These are phyloP conservation scores for Agrocybe chaxingu DNA, from an alignment of 768 basidiomycete genomes.

Conservation along the genomic window DNA sequence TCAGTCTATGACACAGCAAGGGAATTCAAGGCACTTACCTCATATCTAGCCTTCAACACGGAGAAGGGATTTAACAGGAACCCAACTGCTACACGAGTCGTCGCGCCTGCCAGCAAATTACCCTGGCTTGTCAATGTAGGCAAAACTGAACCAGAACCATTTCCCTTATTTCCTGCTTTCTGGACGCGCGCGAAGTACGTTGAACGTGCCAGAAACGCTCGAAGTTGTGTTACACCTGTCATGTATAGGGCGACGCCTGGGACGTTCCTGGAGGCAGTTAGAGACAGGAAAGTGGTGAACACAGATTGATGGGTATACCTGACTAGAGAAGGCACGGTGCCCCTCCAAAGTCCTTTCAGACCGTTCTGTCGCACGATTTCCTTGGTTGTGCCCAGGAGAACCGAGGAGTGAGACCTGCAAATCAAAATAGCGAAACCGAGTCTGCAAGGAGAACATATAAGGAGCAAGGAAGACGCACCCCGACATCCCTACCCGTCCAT, in stretches of 20 bases:
- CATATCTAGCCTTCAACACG: slow-evolving; percentile 88
- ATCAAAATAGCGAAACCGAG: background rate
- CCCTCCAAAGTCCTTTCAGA: slow-evolving; percentile 78
- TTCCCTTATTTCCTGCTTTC: slow-evolving; percentile 22
- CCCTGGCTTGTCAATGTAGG: slow-evolving; percentile 73
- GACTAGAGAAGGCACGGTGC: slow-evolving; percentile 75
- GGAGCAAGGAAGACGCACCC: slow-evolving; percentile 27
- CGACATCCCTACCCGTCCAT: slow-evolving; percentile 35
- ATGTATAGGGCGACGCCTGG: slow-evolving; percentile 94
- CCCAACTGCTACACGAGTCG: slow-evolving; percentile 76
- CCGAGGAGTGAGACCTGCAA: slow-evolving; percentile 25
- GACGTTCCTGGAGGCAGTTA: slow-evolving; percentile 59
- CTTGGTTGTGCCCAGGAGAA: slow-evolving; percentile 49
- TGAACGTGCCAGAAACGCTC: slow-evolving; percentile 70
- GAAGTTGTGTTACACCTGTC: slow-evolving; percentile 78
- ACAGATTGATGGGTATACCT: slow-evolving; percentile 39
- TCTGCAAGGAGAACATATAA: background rate
- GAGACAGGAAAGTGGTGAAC: background rate
- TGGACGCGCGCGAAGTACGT: slow-evolving; percentile 57
- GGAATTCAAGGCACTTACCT: slow-evolving; percentile 45
- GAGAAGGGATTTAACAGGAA: slow-evolving; percentile 88
- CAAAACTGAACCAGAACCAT: slow-evolving; percentile 43
- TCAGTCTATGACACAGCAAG: background rate
- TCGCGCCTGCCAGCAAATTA: slow-evolving; percentile 84
- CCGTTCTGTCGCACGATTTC: slow-evolving; percentile 66